Conservation (phyloP, 2,329 filamentous ascomycete genomes). For the Penicillium sp. region DNA sequence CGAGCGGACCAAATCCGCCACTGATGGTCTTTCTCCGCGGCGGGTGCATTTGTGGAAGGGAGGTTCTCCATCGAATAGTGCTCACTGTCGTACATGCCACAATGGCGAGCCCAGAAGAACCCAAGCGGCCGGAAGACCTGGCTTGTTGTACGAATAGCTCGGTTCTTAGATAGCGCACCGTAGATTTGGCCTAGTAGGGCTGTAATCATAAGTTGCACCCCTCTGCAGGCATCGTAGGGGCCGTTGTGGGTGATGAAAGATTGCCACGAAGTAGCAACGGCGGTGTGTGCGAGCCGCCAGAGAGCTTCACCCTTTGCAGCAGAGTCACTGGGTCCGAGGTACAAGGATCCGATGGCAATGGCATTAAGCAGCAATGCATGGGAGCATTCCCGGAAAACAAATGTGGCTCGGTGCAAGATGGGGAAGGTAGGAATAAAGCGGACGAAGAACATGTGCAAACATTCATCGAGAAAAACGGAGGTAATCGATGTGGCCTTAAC, state of each 20-base stretch:
- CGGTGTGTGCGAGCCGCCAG: conserved; percentile 47
- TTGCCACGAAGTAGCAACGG: conserved; percentile 49
- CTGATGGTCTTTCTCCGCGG: conserved; percentile 39
- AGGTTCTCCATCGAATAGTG: conserved; percentile 35
- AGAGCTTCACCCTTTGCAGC: conserved; percentile 46
- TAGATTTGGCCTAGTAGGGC: conserved; percentile 47
- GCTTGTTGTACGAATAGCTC: conserved; percentile 44
- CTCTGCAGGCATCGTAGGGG: conserved; percentile 44
- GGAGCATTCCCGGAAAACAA: conserved; percentile 46
- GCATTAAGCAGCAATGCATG: conserved; percentile 46
- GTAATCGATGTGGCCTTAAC: conserved; percentile 45
- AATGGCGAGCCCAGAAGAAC: conserved; percentile 48
- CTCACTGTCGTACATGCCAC: conserved; percentile 43
- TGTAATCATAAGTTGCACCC: conserved; percentile 46
- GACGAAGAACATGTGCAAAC: conserved; percentile 49
- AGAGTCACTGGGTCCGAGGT: conserved; percentile 45
- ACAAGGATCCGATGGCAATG: conserved; percentile 48
- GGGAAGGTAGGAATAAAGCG: conserved; percentile 49
- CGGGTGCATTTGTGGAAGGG: conserved; percentile 32
- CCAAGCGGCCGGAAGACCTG: conserved; percentile 46
- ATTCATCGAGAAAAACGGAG: conserved; percentile 48
- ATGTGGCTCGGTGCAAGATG: conserved; percentile 46
- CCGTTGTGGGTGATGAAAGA: conserved; percentile 44
- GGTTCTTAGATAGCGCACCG: conserved; percentile 45
- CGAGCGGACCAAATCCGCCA: conserved; percentile 46